phyloP scores from a whole-genome alignment of 495 filamentous ascomycete genomes.

The Aspergillus baeticus region DNA sequence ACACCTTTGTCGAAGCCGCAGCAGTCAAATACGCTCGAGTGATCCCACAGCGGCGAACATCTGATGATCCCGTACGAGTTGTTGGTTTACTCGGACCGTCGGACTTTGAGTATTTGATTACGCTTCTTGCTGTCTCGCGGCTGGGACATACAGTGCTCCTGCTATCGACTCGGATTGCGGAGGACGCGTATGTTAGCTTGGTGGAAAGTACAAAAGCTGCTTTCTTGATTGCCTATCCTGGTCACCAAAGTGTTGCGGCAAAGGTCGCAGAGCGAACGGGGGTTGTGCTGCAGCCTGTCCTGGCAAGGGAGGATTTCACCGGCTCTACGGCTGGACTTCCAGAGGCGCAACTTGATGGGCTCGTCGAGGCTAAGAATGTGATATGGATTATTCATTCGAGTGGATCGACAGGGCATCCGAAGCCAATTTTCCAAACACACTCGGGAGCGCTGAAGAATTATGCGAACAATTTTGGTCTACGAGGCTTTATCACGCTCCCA shows the following conservation, averaged over 20 bases:
- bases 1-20: slow-evolving; percentile 32
- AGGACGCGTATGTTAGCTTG: slow-evolving; percentile 43
- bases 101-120: slow-evolving; percentile 43
- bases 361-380: slow-evolving; percentile 22
- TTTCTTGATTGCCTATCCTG: slow-evolving; percentile 20
- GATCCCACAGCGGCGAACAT: slow-evolving; percentile 23
- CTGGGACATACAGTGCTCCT: slow-evolving; percentile 48
- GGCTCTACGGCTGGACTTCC: slow-evolving; percentile 1
- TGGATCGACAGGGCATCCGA: slow-evolving; percentile 40
- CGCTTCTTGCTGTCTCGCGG: slow-evolving; percentile 40
- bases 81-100: slow-evolving; percentile 43
- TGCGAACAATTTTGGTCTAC: slow-evolving; percentile 35
- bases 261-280: slow-evolving; percentile 16
- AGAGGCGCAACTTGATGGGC: slow-evolving; percentile 19
- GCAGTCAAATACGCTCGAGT: slow-evolving; percentile 21
- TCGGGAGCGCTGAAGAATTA: slow-evolving; percentile 39
- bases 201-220: slow-evolving; percentile 24
- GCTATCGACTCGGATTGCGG: slow-evolving; percentile 44
- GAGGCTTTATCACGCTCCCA: slow-evolving; percentile 51
- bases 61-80: slow-evolving; percentile 35
- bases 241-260: slow-evolving; percentile 15
- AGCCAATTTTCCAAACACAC: slow-evolving; percentile 44
- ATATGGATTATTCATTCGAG: slow-evolving; percentile 46
- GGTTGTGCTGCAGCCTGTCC: slow-evolving; percentile 11
- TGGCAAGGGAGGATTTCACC: slow-evolving; percentile 9